Evolutionary conservation across 331 rosid species (phyloP), one percentile per base, ranked within the genome.

Genomic region (Dryas integrifolia): DNA sequence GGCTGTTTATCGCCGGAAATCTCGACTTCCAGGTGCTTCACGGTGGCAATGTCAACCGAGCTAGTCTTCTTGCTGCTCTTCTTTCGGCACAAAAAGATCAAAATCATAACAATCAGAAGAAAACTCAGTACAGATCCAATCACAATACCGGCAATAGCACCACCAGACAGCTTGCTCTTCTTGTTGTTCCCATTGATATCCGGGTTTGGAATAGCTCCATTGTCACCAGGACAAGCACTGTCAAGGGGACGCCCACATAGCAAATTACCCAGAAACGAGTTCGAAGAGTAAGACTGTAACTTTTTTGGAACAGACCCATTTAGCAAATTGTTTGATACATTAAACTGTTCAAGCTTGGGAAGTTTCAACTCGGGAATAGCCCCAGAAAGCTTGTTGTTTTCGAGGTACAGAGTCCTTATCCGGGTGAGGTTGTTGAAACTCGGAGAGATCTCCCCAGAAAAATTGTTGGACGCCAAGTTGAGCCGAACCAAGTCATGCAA

Each of bases 91-190:
- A 88, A 18, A 0, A 94, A 62, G 72, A 91, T 77, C 71, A 91
- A 81, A 26, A 87, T 78, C 47, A 71, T 65, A 9, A 84, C 71
- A 52, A 89, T 45, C 67, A 85, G 1, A 70, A 94, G 11, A 38
- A 87, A 82, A 47, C 78, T 76, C 71, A 91, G 63, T 56, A 82
- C 95, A 51, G 91, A 85, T 41, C 98, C 98, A 72, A 91, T 77
- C 10, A 88, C 85, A 73, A 94, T 89, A 51, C 98, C 98, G 15
- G 96, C 97, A 57, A 91, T 80, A 41, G 89, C 97, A 11, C 96
- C 98, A 43, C 97, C 96, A 3, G 97, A 86, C 14, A 94, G 71
- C 66, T 87, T 86, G 7, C 72, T 78, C 71, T 81, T 86, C 62
- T 75, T 70, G 56, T 67, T 76, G 5, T 38, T 58, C 16, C 63